These are phyloP conservation scores for Perkinsela sp. DNA, from an alignment of 208 protist genomes.

Conservation along the genomic window DNA sequence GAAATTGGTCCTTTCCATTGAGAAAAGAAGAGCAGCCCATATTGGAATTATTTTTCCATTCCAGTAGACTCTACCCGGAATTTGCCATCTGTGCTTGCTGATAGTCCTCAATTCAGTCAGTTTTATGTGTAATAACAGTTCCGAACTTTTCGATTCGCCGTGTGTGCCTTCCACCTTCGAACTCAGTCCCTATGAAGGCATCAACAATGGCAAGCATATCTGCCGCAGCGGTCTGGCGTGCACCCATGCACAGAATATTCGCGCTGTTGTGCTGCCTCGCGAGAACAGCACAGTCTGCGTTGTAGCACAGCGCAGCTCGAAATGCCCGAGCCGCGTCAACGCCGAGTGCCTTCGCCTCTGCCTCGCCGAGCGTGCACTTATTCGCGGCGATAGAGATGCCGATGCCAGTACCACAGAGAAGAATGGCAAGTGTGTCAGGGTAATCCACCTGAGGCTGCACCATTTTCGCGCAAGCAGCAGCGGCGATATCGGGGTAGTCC, in stretches of 20 bases:
- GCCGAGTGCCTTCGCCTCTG: not conserved
- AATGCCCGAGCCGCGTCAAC: not conserved
- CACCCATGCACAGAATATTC: conserved; percentile 18
- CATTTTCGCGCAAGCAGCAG: not conserved
- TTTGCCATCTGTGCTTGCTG: too few species aligned
- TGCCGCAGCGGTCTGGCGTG: conserved; percentile 11
- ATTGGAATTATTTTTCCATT: too few species aligned
- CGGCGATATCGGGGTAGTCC: not conserved
- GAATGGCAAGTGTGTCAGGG: conserved; percentile 8
- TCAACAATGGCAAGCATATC: conserved; percentile 10
- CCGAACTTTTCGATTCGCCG: not conserved
- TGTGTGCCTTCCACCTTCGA: not conserved
- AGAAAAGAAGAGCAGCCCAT: too few species aligned
- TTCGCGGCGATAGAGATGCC: conserved; percentile 29
- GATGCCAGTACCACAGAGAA: conserved; percentile 30
- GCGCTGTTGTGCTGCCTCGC: conserved; percentile 16
- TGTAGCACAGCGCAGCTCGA: conserved; percentile 9
- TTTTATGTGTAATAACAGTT: too few species aligned
- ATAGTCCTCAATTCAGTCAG: too few species aligned
- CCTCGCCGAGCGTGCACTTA: conserved; percentile 15
- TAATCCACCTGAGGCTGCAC: not conserved
- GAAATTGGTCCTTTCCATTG: too few species aligned
- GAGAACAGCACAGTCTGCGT: conserved; percentile 15
- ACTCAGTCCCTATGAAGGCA: conserved; percentile 7
- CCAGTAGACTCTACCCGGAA: too few species aligned